A percentile compares a stretch with the other conserved stretches of the same genome.
Evolutionary conservation across 2,329 filamentous ascomycete species (phyloP).

Genomic region (Chrysoporthe austroafricana): DNA sequence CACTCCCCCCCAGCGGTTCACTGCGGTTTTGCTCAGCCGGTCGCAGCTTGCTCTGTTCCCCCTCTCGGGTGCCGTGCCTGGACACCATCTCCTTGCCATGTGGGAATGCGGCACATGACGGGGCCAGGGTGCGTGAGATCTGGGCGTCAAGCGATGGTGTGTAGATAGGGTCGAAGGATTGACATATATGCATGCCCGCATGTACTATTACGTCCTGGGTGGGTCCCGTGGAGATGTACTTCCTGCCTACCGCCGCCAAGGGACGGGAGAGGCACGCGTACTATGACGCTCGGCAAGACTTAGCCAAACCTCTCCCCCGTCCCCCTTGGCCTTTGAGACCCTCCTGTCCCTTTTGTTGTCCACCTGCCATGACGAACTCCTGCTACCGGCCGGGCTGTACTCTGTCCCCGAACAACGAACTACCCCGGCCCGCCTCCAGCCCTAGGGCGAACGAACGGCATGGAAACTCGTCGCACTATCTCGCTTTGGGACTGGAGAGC

Average conservation of each 20-base stretch:
- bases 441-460: not conserved
- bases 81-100: slow-evolving; percentile 18
- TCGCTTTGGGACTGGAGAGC: slow-evolving; percentile 6
- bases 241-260: too few relatives aligned
- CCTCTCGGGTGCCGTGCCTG: not conserved
- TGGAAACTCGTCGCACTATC: not conserved
- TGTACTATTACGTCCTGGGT: not conserved
- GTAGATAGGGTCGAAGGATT: slow-evolving; percentile 9
- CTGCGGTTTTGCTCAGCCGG: not conserved
- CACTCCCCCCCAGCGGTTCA: not conserved
- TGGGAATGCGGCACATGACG: slow-evolving; percentile 3
- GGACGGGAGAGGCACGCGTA: too few relatives aligned
- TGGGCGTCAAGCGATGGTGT: slow-evolving; percentile 6
- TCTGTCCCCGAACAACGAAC: too few relatives aligned
- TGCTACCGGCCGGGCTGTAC: too few relatives aligned
- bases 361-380: too few relatives aligned
- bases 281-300: too few relatives aligned
- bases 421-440: too few relatives aligned
- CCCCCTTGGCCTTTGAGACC: too few relatives aligned
- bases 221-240: too few relatives aligned
- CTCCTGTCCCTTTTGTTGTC: too few relatives aligned
- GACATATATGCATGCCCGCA: not conserved
- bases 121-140: not conserved
- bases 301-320: too few relatives aligned
- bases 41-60: not conserved